Evolutionary conservation across 805 yeast genomes (phyloP).

Genomic region (Ogataea wickerhamii): DNA sequence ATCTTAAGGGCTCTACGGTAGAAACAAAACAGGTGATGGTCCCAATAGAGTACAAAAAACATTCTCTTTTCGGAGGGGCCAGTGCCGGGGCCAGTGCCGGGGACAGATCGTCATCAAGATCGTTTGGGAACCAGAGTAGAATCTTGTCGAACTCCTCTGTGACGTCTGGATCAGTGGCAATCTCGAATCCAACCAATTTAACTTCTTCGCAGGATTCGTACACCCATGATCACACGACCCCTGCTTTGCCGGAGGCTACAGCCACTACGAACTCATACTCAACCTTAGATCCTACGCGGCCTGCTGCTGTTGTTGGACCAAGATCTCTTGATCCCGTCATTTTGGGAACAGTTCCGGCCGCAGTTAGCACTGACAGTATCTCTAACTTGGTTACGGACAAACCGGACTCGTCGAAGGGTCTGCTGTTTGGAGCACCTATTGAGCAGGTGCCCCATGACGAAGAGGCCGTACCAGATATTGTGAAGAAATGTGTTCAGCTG

Average conservation of each 20-base stretch:
- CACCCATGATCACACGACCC: not conserved
- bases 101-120: not conserved
- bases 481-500: conserved; percentile 80
- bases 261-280: conserved; percentile 13
- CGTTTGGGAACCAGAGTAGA: conserved; percentile 4
- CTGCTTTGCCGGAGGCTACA: not conserved
- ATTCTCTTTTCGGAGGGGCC: conserved; percentile 48
- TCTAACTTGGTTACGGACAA: conserved; percentile 2
- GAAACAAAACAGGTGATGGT: conserved; percentile 41
- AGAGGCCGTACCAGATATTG: conserved; percentile 88
- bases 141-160: conserved; percentile 4
- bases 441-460: conserved; percentile 79
- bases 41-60: conserved; percentile 70
- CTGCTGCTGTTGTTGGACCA: conserved; percentile 23
- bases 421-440: conserved; percentile 82
- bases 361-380: not conserved
- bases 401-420: conserved; percentile 18
- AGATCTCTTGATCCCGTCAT: conserved; percentile 17
- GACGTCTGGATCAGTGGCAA: conserved; percentile 1
- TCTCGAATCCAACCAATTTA: conserved; percentile 1
- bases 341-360: not conserved
- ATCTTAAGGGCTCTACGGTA: conserved; percentile 38
- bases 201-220: conserved; percentile 3
- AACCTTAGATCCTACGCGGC: conserved; percentile 26
- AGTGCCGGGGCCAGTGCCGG: not conserved